phyloP scores from a whole-genome alignment of 2,329 filamentous ascomycete species.

The Penicillium sp. region DNA sequence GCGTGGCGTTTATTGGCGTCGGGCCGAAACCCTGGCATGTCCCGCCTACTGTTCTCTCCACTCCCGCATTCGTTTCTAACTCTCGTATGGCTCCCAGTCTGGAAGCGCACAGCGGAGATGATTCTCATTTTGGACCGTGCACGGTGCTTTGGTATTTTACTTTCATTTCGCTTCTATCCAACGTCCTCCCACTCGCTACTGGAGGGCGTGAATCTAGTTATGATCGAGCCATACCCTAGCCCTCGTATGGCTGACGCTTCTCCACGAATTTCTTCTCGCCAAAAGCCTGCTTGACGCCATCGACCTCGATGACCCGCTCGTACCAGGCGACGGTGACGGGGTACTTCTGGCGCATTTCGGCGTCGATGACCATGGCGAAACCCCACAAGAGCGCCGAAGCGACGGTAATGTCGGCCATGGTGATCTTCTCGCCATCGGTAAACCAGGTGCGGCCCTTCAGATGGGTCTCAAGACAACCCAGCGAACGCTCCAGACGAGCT shows the following conservation, averaged over 20 bases:
- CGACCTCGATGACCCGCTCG: slow-evolving; percentile 19
- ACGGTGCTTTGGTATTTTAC: no score
- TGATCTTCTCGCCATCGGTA: slow-evolving; percentile 20
- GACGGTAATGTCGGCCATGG: slow-evolving; percentile 29
- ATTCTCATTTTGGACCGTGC: no score
- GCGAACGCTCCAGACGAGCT: slow-evolving; percentile 20
- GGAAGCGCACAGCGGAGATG: no score
- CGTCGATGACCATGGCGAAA: slow-evolving; percentile 25
- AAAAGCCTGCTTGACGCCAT: slow-evolving; percentile 30
- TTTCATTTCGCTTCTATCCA: no score
- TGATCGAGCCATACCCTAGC: background rate
- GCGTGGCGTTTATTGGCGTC: slow-evolving; percentile 1
- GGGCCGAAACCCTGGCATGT: no score
- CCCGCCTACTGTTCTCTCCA: no score
- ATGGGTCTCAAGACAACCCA: slow-evolving; percentile 21
- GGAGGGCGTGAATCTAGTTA: background rate
- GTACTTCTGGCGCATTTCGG: slow-evolving; percentile 28
- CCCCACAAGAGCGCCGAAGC: slow-evolving; percentile 28
- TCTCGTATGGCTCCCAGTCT: no score
- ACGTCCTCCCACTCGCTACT: no score
- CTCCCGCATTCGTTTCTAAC: no score
- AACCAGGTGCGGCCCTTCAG: slow-evolving; percentile 25
- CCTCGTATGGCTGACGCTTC: slow-evolving; percentile 17
- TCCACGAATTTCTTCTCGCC: slow-evolving; percentile 27
- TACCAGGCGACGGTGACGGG: slow-evolving; percentile 26